These are phyloP conservation scores for Elongisporangium anandrum DNA, from an alignment of 352 stramenopile genomes.

Conservation along the genomic window DNA sequence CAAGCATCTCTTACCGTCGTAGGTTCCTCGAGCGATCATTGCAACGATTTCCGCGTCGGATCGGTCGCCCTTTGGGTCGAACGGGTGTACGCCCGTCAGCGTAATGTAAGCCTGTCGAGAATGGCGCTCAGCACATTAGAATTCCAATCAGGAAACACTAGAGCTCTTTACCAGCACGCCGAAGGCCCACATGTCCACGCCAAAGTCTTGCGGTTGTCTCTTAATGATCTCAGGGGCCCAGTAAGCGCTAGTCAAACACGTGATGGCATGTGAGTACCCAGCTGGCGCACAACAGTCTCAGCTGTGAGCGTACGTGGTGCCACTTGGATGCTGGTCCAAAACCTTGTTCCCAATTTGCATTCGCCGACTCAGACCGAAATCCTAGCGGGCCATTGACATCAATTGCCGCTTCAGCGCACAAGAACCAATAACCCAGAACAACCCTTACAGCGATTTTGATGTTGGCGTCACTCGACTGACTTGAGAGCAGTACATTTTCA, in stretches of 20 bases:
- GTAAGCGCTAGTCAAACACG: slow-evolving; percentile 63
- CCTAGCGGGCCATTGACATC: slow-evolving; percentile 18
- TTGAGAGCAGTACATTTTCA: slow-evolving; percentile 68
- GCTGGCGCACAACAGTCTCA: too few species aligned
- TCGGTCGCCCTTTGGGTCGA: slow-evolving; percentile 63
- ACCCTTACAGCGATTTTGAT: slow-evolving; percentile 60
- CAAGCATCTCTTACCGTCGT: slow-evolving; percentile 70
- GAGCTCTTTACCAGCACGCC: slow-evolving; percentile 57
- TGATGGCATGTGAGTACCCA: background rate
- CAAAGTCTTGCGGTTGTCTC: slow-evolving; percentile 57
- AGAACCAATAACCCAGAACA: slow-evolving; percentile 1
- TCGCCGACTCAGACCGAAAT: slow-evolving; percentile 63
- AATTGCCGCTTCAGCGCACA: background rate
- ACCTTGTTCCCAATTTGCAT: slow-evolving; percentile 36
- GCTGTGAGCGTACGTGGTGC: slow-evolving; percentile 48
- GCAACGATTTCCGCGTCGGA: slow-evolving; percentile 71
- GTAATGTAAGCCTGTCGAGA: slow-evolving; percentile 56
- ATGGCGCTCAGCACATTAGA: too few species aligned
- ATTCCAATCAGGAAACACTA: too few species aligned
- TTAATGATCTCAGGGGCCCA: slow-evolving; percentile 80
- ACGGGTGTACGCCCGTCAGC: slow-evolving; percentile 70
- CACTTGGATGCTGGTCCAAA: slow-evolving; percentile 48
- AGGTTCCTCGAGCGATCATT: slow-evolving; percentile 45
- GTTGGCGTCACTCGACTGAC: slow-evolving; percentile 44
- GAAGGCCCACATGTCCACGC: slow-evolving; percentile 80